phyloP scores from a whole-genome alignment of 2,329 filamentous ascomycete species.

The Monosporascus sp. region DNA sequence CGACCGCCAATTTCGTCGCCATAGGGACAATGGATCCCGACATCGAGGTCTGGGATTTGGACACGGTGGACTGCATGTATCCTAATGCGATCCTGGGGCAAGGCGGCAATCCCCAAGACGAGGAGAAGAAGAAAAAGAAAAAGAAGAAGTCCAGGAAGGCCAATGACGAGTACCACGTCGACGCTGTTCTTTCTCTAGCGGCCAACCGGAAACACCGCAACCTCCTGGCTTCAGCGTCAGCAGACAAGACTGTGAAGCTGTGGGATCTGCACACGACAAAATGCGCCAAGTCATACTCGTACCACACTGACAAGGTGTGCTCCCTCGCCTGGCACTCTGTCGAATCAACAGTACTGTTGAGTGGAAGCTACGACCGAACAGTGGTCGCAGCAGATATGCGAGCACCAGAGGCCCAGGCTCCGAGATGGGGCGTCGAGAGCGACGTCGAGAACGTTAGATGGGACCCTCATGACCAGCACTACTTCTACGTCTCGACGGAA shows the following conservation, averaged over 20 bases:
- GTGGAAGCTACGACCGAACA: slow-evolving; percentile 91
- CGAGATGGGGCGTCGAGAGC: slow-evolving; percentile 89
- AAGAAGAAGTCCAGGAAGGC: slow-evolving; percentile 85
- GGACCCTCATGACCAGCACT: slow-evolving; percentile 90
- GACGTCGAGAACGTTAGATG: slow-evolving; percentile 91
- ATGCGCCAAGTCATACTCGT: slow-evolving; percentile 91
- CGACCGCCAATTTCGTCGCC: slow-evolving; percentile 83
- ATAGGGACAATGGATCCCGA: slow-evolving; percentile 97
- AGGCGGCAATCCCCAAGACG: slow-evolving; percentile 47
- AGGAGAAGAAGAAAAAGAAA: slow-evolving; percentile 70
- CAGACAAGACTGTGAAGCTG: slow-evolving; percentile 94
- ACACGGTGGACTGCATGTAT: slow-evolving; percentile 96
- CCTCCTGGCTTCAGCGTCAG: slow-evolving; percentile 87
- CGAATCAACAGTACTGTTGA: slow-evolving; percentile 83
- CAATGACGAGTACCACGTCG: slow-evolving; percentile 90
- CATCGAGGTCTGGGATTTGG: slow-evolving; percentile 97
- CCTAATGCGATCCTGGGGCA: slow-evolving; percentile 93
- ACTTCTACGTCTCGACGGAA: slow-evolving; percentile 93
- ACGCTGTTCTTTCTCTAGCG: slow-evolving; percentile 84
- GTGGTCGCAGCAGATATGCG: slow-evolving; percentile 96
- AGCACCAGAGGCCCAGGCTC: slow-evolving; percentile 73
- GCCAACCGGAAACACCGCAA: slow-evolving; percentile 93
- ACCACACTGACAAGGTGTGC: slow-evolving; percentile 98
- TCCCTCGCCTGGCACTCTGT: slow-evolving; percentile 87
- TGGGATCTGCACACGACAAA: slow-evolving; percentile 92